phyloP scores from a whole-genome alignment of 306 rosid genomes.

The Heteromeles arbutifolia region DNA sequence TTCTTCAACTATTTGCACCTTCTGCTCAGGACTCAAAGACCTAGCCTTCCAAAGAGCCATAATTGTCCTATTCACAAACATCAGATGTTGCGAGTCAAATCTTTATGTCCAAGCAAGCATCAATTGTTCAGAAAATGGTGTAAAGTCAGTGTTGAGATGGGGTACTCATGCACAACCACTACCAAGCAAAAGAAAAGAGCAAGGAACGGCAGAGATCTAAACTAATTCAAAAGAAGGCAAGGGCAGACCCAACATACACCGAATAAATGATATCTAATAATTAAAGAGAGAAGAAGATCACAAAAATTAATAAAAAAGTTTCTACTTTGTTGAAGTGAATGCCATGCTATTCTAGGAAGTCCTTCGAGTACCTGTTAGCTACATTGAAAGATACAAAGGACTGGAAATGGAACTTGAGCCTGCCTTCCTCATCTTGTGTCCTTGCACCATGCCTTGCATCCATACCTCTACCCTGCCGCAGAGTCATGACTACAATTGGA shows the following conservation, averaged over 20 bases:
- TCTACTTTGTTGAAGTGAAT: neutral
- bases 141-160: neutral
- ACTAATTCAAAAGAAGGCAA: neutral
- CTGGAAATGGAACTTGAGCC: slow-evolving; percentile 89
- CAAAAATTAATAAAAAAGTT: neutral
- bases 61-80: slow-evolving; percentile 60
- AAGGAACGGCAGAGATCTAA: neutral
- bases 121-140: neutral
- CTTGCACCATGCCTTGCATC: slow-evolving; percentile 93
- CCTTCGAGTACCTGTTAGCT: slow-evolving; percentile 63
- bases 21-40: slow-evolving; percentile 89
- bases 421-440: slow-evolving; percentile 78
- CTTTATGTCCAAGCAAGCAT: neutral
- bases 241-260: neutral
- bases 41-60: slow-evolving; percentile 97
- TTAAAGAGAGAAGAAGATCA: slow-evolving; percentile 6
- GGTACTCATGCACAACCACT: neutral
- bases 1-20: slow-evolving; percentile 75
- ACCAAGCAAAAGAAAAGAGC: neutral
- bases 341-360: slow-evolving; percentile 6
- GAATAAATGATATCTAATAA: neutral
- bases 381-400: slow-evolving; percentile 90
- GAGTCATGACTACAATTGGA: slow-evolving; percentile 70
- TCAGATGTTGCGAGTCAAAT: slow-evolving; percentile 10
- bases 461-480: slow-evolving; percentile 72